Percentiles rank a stretch among this genome's conserved stretches.
phyloP scores from a whole-genome alignment of 768 basidiomycete species.

The Trametes meyenii region DNA sequence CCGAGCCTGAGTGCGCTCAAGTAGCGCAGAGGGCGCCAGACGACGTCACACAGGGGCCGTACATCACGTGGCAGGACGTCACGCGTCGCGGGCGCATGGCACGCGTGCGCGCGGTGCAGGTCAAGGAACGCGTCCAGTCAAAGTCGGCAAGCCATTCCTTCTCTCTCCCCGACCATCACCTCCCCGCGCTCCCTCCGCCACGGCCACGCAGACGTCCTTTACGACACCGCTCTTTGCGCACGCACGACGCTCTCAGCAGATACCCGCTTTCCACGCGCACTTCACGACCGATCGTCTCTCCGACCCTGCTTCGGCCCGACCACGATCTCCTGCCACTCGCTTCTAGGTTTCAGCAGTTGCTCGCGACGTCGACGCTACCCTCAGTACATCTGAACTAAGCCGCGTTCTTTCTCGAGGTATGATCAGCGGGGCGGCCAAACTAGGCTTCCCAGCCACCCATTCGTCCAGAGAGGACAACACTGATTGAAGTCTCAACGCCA shows the following conservation, averaged over 20 bases:
- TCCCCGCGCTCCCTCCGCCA: slow-evolving; percentile 28
- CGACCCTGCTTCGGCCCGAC: neutral
- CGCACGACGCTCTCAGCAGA: neutral
- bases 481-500: neutral
- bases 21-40: neutral
- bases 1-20: too few relatives aligned
- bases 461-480: neutral
- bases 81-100: slow-evolving; percentile 48
- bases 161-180: slow-evolving; percentile 48
- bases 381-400: neutral
- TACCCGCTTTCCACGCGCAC: neutral
- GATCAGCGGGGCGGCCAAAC: neutral
- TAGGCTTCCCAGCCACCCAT: neutral
- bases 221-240: neutral
- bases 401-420: neutral
- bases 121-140: slow-evolving; percentile 66
- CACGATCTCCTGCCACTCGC: neutral
- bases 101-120: slow-evolving; percentile 85
- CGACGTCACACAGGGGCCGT: slow-evolving; percentile 67
- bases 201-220: neutral
- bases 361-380: neutral
- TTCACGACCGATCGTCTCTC: neutral
- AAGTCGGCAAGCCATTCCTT: slow-evolving; percentile 56
- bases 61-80: slow-evolving; percentile 54
- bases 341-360: neutral